Base-by-base conservation (phyloP, 495 filamentous ascomycete genomes). In the Durotheca rogersii region DNA sequence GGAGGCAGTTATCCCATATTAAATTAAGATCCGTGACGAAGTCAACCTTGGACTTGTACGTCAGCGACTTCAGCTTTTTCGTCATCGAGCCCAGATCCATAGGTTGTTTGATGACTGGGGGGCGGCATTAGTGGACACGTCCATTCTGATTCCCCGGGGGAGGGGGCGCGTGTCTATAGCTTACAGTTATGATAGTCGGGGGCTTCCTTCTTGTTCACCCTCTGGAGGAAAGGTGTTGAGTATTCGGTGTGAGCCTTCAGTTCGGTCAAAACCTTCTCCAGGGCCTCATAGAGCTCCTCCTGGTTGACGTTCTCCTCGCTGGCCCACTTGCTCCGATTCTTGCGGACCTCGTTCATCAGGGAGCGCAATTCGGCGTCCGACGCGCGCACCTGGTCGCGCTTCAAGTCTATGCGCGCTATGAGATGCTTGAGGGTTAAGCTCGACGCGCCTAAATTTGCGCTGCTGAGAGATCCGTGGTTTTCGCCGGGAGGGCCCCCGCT, bases 61-160 rank as follows among this genome's bases (percentile, higher is more conserved):
- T 78, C 9, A 93, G 67, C 2, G 78, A 74, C 66, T 95, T 96
- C 23, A 99, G 81, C 72, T 96, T 97, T 74, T 99, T 99, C 27
- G 93, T 92, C 88, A 99, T 96, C 25, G 84, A 86, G 30, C 94
- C 93, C 33, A 99, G 81, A 67, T 99, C 93, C 93, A 99, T 99
- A 0, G 93, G 94, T 20, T 91, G 83, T 71, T 93, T 96, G 73
- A 97, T 96, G 53, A 97, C 85, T 93, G 64, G 31, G 12, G 29
- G 29, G 7, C 11, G 15, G 12, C 23, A 56, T 70, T 57, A 73
- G 66, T 48, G n/a, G 19, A 21, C 14, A 39, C 19, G 17, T 10
- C 25, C 9, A 32, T 25, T n/a, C n/a, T n/a, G n/a, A n/a, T n/a
- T n/a, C n/a, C n/a, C n/a, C n/a, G n/a, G n/a, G n/a, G n/a, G n/a